Evolutionary conservation across 768 basidiomycete species (phyloP), one percentile per base, ranked within the genome.

Genomic region (Collybia sordida): DNA sequence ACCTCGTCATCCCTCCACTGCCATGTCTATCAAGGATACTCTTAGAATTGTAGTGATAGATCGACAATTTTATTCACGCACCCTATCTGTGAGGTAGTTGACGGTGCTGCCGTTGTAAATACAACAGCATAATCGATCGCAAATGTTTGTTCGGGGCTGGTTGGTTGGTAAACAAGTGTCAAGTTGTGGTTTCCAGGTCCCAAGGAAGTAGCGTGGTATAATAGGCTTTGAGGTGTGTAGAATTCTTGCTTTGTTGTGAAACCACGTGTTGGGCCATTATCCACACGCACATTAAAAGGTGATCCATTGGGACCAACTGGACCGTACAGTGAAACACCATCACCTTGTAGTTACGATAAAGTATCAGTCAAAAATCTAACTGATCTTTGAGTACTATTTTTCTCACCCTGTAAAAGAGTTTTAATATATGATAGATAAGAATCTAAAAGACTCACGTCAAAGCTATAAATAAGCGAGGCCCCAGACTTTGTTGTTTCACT

Each of bases 251-350:
- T 60, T 17, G 67, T 52, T 3, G 61, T 57, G 23, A 59, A 57
- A 24, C 40, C 56, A 34, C 43, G 46, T n/a, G 53, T 24, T 3
- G 54, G 22, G 3, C 58, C 67, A 18, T 62, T 63, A 39, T 74
- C 71, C 38, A 76, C 25, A 49, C 68, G 60, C n/a, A 70, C 68
- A 0, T 58, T 55, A 50, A 72, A 77, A 3, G 62, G 59, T 17
- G 70, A 62, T 23, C 64, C 65, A 3, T 53, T 47, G n/a, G 72
- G 69, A n/a, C 71, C 67, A 1, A 72, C 64, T 8, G 77, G 65
- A 15, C 78, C 75, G 43, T 72, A 79, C 6, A 80, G 42, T 0
- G 71, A 72, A 17, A 80, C 67, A 9, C 69, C 73, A 51, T 73
- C 72, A 35, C 76, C 79, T 73, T 49, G 18, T 6, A n/a, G n/a